Percentiles rank a stretch among this genome's conserved stretches.
phyloP scores from a whole-genome alignment of 2,329 filamentous ascomycete species.

The Raffaelea albimanens region DNA sequence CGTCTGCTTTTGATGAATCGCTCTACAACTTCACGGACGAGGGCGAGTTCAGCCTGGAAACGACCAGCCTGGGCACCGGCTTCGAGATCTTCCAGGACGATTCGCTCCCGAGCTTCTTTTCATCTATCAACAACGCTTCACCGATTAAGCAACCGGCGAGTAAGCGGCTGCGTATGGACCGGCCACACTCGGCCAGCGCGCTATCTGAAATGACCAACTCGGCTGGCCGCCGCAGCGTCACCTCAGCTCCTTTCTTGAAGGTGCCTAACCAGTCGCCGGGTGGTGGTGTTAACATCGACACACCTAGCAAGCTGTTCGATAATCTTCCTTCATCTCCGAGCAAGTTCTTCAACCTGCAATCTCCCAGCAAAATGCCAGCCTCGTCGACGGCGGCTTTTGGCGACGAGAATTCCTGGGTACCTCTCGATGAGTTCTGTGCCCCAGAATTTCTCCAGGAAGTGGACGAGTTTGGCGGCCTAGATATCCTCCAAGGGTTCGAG shows the following conservation, averaged over 20 bases:
- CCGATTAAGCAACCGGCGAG: conserved; percentile 53
- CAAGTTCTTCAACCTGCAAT: conserved; percentile 35
- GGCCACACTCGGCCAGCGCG: conserved; percentile 52
- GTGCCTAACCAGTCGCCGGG: conserved; percentile 30
- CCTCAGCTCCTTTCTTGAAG: conserved; percentile 41
- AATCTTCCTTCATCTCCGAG: conserved; percentile 46
- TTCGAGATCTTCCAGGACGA: conserved; percentile 49
- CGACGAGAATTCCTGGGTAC: conserved; percentile 32
- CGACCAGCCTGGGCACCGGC: conserved; percentile 35
- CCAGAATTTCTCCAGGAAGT: conserved; percentile 49
- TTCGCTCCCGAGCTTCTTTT: conserved; percentile 30
- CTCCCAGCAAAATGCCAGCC: conserved; percentile 23
- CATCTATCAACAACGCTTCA: conserved; percentile 46
- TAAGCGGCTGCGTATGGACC: conserved; percentile 52
- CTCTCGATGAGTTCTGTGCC: conserved; percentile 42
- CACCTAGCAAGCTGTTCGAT: conserved; percentile 49
- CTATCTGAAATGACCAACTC: conserved; percentile 51
- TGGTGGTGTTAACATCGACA: conserved; percentile 31
- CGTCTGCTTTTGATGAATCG: conserved; percentile 55
- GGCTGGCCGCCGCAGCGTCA: conserved; percentile 39
- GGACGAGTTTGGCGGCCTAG: conserved; percentile 51
- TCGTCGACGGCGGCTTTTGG: conserved; percentile 18
- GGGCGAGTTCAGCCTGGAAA: conserved; percentile 37
- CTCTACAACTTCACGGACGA: conserved; percentile 36
- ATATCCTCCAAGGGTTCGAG: conserved; percentile 67